A percentile compares a stretch with the other conserved stretches of the same genome.
Conservation (phyloP, 164 flowering plant species). For the Aristolochia californica region DNA sequence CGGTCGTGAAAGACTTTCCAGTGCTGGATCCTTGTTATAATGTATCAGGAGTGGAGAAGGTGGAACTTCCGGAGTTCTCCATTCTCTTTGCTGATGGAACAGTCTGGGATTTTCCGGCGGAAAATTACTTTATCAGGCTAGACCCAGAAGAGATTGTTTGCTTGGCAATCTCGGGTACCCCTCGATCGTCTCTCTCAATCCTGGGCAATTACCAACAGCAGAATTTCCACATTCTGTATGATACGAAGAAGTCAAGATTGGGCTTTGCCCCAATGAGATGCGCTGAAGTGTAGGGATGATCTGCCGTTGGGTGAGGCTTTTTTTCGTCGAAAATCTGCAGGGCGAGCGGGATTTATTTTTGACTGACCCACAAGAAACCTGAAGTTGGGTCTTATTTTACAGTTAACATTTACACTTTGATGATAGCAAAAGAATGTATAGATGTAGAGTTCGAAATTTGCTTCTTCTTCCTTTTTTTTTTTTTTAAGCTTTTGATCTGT, state of each 20-base stretch:
- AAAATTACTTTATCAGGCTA: slow-evolving; percentile 69
- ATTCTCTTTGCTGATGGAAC: slow-evolving; percentile 72
- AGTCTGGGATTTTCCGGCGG: slow-evolving; percentile 77
- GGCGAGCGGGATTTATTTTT: too few species aligned
- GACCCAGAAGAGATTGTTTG: slow-evolving; percentile 65
- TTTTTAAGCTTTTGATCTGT: slow-evolving; percentile 7
- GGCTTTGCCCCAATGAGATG: slow-evolving; percentile 82
- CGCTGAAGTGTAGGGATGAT: slow-evolving; percentile 35
- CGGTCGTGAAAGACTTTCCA: slow-evolving; percentile 43
- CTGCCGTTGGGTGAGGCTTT: not conserved
- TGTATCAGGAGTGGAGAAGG: slow-evolving; percentile 56
- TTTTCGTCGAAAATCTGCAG: too few species aligned
- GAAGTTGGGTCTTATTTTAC: not conserved
- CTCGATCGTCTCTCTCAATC: slow-evolving; percentile 57
- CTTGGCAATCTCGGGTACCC: slow-evolving; percentile 69
- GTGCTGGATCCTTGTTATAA: slow-evolving; percentile 74
- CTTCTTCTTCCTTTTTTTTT: too few species aligned
- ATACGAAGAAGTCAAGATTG: slow-evolving; percentile 72
- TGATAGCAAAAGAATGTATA: slow-evolving; percentile 13
- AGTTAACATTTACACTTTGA: not conserved
- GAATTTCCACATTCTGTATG: slow-evolving; percentile 83
- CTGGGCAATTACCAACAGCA: slow-evolving; percentile 98
- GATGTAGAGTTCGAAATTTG: slow-evolving; percentile 7
- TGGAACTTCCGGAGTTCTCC: slow-evolving; percentile 61
- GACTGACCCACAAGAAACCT: too few species aligned